These are phyloP conservation scores for Chalara sp. DNA, from an alignment of 2,329 filamentous ascomycete species.

Conservation along the genomic window DNA sequence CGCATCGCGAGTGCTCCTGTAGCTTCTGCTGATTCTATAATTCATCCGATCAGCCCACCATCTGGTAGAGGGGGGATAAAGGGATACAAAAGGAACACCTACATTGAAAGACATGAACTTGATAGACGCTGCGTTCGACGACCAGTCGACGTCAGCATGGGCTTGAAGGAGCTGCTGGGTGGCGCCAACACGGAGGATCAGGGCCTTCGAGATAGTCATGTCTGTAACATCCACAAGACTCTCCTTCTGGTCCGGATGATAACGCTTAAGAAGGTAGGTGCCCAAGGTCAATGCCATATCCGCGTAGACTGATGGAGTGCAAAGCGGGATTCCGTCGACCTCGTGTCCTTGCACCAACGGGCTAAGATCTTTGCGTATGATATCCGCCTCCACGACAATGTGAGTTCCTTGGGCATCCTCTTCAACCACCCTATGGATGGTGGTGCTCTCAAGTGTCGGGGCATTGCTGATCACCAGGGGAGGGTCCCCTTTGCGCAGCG, in stretches of 20 bases:
- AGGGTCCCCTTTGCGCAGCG: constrained; percentile 53
- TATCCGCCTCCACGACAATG: constrained; percentile 46
- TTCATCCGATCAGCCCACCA: neutral
- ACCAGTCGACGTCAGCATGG: constrained; percentile 40
- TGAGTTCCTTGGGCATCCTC: constrained; percentile 43
- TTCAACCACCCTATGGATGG: constrained; percentile 36
- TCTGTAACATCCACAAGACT: constrained; percentile 49
- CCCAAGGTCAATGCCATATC: constrained; percentile 53
- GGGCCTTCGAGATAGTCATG: constrained; percentile 63
- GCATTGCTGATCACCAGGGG: constrained; percentile 28
- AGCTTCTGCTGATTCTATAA: constrained; percentile 22
- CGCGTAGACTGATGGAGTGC: constrained; percentile 43
- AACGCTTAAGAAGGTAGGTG: constrained; percentile 45
- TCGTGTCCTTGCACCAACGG: constrained; percentile 46
- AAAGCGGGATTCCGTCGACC: constrained; percentile 49
- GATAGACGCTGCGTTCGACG: constrained; percentile 17
- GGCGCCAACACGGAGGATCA: constrained; percentile 43
- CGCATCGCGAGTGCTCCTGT: constrained; percentile 39
- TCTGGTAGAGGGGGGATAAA: neutral
- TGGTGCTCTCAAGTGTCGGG: constrained; percentile 38
- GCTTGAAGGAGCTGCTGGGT: constrained; percentile 51
- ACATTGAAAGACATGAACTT: neutral
- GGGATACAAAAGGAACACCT: neutral
- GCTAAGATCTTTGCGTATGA: constrained; percentile 32
- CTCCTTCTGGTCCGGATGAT: constrained; percentile 27